Evolutionary conservation across 306 rosid genomes (phyloP).

Genomic region (Trichosanthes truncata): DNA sequence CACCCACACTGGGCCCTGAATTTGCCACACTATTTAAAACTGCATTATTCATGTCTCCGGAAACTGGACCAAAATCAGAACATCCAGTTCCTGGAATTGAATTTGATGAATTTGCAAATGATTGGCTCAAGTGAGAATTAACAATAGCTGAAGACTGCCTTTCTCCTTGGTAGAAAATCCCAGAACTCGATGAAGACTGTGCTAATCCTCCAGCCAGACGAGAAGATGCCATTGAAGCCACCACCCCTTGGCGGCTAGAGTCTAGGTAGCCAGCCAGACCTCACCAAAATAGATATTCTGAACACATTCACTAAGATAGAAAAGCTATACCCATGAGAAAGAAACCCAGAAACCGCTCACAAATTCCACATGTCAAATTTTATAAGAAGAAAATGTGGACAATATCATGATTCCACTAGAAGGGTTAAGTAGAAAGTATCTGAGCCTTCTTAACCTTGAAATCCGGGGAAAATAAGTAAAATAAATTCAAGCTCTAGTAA

Average conservation of each 20-base stretch:
- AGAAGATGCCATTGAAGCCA: conserved; percentile 87
- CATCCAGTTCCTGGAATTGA: conserved; percentile 70
- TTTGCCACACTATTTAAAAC: conserved; percentile 70
- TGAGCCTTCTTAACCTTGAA: background rate
- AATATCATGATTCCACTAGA: conserved; percentile 8
- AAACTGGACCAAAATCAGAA: conserved; percentile 66
- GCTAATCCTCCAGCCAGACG: conserved; percentile 90
- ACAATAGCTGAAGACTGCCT: conserved; percentile 66
- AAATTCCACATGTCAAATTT: conserved; percentile 9
- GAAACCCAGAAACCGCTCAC: conserved; percentile 9
- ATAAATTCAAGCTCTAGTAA: background rate
- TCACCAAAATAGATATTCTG: conserved; percentile 24
- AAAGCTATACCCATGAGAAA: conserved; percentile 17
- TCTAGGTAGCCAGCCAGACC: conserved; percentile 75
- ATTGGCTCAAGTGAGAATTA: conserved; percentile 81
- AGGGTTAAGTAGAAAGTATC: background rate
- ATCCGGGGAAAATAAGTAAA: background rate
- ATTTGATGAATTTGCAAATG: conserved; percentile 70
- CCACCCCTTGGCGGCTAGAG: conserved; percentile 57
- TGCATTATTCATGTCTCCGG: conserved; percentile 85
- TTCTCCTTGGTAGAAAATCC: conserved; percentile 98
- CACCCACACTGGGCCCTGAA: conserved; percentile 93
- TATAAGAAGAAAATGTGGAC: background rate
- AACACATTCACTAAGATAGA: conserved; percentile 22
- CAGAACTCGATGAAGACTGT: conserved; percentile 84